These are phyloP conservation scores for Echites panduratus DNA, from an alignment of 257 asterid genomes.

Conservation along the genomic window DNA sequence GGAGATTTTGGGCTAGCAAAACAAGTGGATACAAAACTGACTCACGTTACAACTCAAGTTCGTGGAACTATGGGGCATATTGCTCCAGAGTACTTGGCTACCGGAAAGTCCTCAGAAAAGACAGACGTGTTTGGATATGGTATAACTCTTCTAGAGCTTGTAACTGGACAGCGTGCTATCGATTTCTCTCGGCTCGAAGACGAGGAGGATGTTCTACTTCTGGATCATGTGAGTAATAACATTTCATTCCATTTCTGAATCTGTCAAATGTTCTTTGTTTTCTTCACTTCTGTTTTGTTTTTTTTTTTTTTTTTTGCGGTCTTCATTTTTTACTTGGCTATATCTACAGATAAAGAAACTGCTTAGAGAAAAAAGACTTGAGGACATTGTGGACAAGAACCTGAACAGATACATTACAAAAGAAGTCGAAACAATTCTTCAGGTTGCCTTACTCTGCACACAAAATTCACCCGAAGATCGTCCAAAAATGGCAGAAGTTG, in stretches of 20 bases:
- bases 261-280: background rate
- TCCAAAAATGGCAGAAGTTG: constrained; percentile 71
- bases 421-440: constrained; percentile 71
- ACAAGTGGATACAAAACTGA: constrained; percentile 55
- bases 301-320: constrained; percentile 2
- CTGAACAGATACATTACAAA: constrained; percentile 37
- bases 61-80: constrained; percentile 99
- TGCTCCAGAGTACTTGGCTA: constrained; percentile 85
- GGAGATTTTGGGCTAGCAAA: constrained; percentile 94
- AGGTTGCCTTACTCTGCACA: constrained; percentile 84
- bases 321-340: background rate
- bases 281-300: background rate
- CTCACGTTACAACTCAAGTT: constrained; percentile 82
- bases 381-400: constrained; percentile 60
- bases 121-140: constrained; percentile 94
- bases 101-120: constrained; percentile 84
- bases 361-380: constrained; percentile 56
- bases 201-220: constrained; percentile 84
- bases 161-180: constrained; percentile 87
- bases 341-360: constrained; percentile 60
- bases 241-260: background rate
- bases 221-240: constrained; percentile 62
- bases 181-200: constrained; percentile 87
- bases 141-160: constrained; percentile 78
- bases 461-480: constrained; percentile 78